Base-by-base conservation (phyloP, 495 filamentous ascomycete species). In the Hypoxylon fuscum region DNA sequence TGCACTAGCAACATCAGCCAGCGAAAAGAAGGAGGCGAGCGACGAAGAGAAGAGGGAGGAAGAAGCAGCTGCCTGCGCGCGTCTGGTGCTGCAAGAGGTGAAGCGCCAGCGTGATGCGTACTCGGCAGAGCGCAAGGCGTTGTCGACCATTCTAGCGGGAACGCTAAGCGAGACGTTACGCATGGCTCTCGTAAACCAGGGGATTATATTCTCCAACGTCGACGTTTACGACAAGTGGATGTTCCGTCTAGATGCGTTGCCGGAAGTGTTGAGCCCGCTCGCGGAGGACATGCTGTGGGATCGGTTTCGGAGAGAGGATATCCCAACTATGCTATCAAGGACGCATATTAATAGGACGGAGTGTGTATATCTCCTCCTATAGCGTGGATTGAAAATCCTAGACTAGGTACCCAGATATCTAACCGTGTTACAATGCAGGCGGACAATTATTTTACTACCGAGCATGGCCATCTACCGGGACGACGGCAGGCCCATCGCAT, bases 211-310 rank as follows among this genome's bases (percentile, higher is more conserved):
- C 27, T 9, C 48, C 20, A 20, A 34, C 12, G 59, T 69, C n/a
- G 64, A 51, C 12, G 69, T 74, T 21, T 75, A 69, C 37, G 70
- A 73, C 23, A 80, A 79, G 73, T 82, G 76, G 75, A 49, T 81
- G 14, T 79, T 80, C 46, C 60, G 68, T 3, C 25, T 64, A 0
- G 71, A 71, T 27, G 66, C 32, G 8, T 41, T 77, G 68, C 69
- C 66, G 8, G 42, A 44, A 12, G 59, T 41, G 42, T 14, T 34
- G 44, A 59, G 11, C 18, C 59, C 22, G 48, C 11, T 63, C 15
- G 49, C 23, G 7, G 48, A 55, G 25, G 70, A 62, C 17, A 58
- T 74, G 68, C 22, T 48, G 3, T 80, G 77, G 76, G 73, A 73
- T 59, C 1, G 11, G 4, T 59, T 74, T 0, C 42, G 54, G 9